Conservation (phyloP, 179 eudicot species). For the Camellia oleifera region DNA sequence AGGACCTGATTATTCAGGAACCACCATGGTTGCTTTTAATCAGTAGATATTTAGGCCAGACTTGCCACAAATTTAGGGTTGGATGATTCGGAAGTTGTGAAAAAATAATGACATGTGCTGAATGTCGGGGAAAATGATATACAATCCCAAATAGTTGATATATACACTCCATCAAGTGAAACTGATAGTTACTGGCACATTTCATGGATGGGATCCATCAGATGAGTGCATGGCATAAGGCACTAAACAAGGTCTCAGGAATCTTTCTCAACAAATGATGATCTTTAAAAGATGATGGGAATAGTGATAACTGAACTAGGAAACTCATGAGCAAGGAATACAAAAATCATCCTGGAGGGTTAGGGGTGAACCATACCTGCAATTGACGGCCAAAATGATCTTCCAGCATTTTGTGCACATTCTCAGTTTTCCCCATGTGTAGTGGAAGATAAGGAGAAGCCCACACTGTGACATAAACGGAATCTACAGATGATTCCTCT, state of each 20-base stretch:
- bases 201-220: background rate
- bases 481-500: constrained; percentile 64
- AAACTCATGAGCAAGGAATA: background rate
- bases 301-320: background rate
- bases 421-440: constrained; percentile 94
- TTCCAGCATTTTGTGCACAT: constrained; percentile 49
- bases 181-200: background rate
- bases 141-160: too few species aligned
- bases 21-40: background rate
- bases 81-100: too few species aligned
- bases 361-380: constrained; percentile 49
- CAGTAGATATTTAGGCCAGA: background rate
- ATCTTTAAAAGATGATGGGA: background rate
- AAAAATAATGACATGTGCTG: too few species aligned
- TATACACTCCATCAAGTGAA: background rate
- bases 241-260: background rate
- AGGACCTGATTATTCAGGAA: background rate
- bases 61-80: background rate
- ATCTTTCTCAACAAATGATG: background rate
- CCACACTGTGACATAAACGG: constrained; percentile 88
- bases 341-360: background rate
- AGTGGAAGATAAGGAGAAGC: constrained; percentile 83
- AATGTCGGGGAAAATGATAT: too few species aligned
- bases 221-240: background rate
- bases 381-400: constrained; percentile 82